Conservation (phyloP, 2,329 filamentous ascomycete genomes). For the Ceratocystis variospora region DNA sequence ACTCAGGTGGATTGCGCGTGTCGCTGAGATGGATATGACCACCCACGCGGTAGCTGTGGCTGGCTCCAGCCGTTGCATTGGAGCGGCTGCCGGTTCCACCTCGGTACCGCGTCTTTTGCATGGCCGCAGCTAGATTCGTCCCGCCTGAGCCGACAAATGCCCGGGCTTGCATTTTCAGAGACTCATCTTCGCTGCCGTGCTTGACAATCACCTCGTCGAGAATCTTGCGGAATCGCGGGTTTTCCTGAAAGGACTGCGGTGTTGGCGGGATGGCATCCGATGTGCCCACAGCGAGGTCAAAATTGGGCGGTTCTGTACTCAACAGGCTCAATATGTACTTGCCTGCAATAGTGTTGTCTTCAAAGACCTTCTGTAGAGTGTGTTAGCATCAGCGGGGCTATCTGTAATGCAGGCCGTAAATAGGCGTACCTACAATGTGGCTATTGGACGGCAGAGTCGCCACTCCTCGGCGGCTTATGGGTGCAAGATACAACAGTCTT, state of each 20-base stretch:
- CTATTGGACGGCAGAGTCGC: constrained; percentile 39
- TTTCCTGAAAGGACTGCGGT: constrained; percentile 45
- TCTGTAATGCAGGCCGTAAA: background rate
- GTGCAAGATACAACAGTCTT: background rate
- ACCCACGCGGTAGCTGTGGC: constrained; percentile 46
- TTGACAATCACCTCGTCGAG: constrained; percentile 43
- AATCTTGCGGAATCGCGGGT: constrained; percentile 44
- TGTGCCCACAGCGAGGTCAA: constrained; percentile 43
- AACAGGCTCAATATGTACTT: constrained; percentile 46
- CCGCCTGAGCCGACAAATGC: constrained; percentile 47
- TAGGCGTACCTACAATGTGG: constrained; percentile 35
- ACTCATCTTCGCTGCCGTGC: constrained; percentile 43
- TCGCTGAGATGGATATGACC: constrained; percentile 55
- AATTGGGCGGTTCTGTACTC: constrained; percentile 40
- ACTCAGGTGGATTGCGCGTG: constrained; percentile 49
- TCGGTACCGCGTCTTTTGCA: constrained; percentile 12
- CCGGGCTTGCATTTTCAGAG: constrained; percentile 41
- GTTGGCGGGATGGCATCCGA: constrained; percentile 47
- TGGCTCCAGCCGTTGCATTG: constrained; percentile 35
- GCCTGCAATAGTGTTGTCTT: constrained; percentile 32
- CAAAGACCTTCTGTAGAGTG: constrained; percentile 42
- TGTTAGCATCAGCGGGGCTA: background rate
- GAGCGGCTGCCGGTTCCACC: background rate
- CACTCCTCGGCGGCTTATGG: constrained; percentile 23
- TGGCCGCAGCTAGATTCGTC: constrained; percentile 22